Percentiles rank a stretch among this genome's conserved stretches.
These are phyloP conservation scores for Didymosphaeria variabile DNA, from an alignment of 2,329 filamentous ascomycete genomes.

Conservation along the genomic window DNA sequence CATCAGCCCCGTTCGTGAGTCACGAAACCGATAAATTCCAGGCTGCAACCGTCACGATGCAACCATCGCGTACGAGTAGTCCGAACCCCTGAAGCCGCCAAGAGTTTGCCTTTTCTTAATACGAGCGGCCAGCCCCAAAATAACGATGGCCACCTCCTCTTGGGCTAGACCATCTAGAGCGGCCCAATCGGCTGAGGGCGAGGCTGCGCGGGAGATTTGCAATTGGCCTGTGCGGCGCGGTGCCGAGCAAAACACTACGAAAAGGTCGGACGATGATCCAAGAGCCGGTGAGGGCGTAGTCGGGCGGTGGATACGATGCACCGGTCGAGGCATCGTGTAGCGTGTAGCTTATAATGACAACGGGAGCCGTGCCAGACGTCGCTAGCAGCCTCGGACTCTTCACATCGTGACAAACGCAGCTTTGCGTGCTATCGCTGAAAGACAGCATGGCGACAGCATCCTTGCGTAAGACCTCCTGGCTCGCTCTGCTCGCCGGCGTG, in stretches of 20 bases:
- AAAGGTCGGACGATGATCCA: conserved; percentile 3
- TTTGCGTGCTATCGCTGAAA: conserved; percentile 15
- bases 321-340: neutral
- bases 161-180: neutral
- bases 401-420: conserved; percentile 13
- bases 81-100: conserved; percentile 2
- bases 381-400: conserved; percentile 20
- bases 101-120: conserved; percentile 5
- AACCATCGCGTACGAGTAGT: no score
- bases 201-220: conserved; percentile 13
- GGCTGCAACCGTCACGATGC: conserved; percentile 8
- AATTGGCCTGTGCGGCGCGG: neutral
- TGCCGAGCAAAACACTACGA: conserved; percentile 13
- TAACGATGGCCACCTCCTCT: conserved; percentile 12
- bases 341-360: conserved; percentile 32
- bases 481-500: conserved; percentile 25
- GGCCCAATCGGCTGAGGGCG: conserved; percentile 7
- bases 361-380: conserved; percentile 23
- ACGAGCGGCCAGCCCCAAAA: conserved; percentile 20
- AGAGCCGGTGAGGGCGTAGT: conserved; percentile 11
- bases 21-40: neutral
- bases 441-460: conserved; percentile 28
- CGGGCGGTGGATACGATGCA: neutral
- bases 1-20: conserved; percentile 2
- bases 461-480: conserved; percentile 22